Evolutionary conservation across 1,139 yeast genomes (phyloP).

Genomic region (Tardiomyces digboiensis): DNA sequence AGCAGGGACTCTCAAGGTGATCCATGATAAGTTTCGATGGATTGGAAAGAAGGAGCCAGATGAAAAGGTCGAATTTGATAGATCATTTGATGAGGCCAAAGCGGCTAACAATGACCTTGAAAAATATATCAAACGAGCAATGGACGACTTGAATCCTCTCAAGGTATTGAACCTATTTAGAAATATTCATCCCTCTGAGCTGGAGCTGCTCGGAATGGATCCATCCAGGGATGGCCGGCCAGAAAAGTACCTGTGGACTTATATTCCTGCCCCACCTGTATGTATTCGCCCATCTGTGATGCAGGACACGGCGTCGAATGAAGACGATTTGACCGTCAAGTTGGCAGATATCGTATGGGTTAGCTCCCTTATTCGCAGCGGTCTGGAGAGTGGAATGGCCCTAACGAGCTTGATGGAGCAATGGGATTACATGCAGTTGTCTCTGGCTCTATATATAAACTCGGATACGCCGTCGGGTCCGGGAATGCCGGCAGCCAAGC

Average conservation of each 20-base stretch:
- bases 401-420: conserved; percentile 99
- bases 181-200: conserved; percentile 83
- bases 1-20: conserved; percentile 26
- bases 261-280: conserved; percentile 99
- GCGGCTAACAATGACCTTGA: conserved; percentile 62
- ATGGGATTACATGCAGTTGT: conserved; percentile 94
- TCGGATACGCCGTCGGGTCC: conserved; percentile 82
- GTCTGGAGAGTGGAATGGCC: conserved; percentile 96
- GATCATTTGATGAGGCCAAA: conserved; percentile 55
- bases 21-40: conserved; percentile 89
- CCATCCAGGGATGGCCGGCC: conserved; percentile 95
- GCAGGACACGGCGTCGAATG: conserved; percentile 98
- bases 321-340: conserved; percentile 97
- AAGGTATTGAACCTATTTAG: conserved; percentile 88
- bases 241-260: conserved; percentile 97
- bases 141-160: conserved; percentile 85
- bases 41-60: conserved; percentile 98
- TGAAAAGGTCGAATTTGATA: conserved; percentile 76
- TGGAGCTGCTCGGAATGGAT: conserved; percentile 74
- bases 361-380: conserved; percentile 89
- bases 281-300: conserved; percentile 98
- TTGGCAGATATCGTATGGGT: conserved; percentile 96
- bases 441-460: conserved; percentile 91
- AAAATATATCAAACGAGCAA: conserved; percentile 89
- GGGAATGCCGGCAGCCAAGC: conserved; percentile 55